Evolutionary conservation across 495 filamentous ascomycete species (phyloP).

Genomic region (Neurospora sp.): DNA sequence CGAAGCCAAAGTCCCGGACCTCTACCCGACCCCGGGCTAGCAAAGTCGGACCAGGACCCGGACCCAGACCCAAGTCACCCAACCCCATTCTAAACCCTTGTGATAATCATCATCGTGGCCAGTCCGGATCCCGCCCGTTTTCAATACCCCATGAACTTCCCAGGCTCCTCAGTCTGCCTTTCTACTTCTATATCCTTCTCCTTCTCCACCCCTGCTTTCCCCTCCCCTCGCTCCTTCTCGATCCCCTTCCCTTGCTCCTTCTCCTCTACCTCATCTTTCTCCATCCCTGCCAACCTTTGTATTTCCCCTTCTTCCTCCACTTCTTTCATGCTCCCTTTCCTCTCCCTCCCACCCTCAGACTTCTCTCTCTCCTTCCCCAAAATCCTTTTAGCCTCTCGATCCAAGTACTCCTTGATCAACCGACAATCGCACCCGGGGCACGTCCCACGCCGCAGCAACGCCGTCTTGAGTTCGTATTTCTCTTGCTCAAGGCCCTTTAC

Average conservation of each 20-base stretch:
- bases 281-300: background rate
- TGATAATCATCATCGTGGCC: background rate
- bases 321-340: background rate
- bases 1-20: too few species aligned
- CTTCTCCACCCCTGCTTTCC: background rate
- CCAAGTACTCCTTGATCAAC: background rate
- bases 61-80: background rate
- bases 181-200: background rate
- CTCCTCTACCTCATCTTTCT: background rate
- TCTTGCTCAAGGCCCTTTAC: background rate
- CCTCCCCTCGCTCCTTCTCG: background rate
- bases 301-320: background rate
- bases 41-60: too few species aligned
- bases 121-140: background rate
- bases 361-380: background rate
- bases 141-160: too few species aligned
- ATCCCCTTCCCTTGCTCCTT: too few species aligned
- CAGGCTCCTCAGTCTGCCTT: too few species aligned
- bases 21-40: too few species aligned
- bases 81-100: background rate
- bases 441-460: background rate
- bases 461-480: background rate
- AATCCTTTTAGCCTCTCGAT: background rate
- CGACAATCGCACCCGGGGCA: background rate
- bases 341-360: background rate